Base-by-base conservation (phyloP, 2,329 filamentous ascomycete genomes). In the Fusarium sp. region DNA sequence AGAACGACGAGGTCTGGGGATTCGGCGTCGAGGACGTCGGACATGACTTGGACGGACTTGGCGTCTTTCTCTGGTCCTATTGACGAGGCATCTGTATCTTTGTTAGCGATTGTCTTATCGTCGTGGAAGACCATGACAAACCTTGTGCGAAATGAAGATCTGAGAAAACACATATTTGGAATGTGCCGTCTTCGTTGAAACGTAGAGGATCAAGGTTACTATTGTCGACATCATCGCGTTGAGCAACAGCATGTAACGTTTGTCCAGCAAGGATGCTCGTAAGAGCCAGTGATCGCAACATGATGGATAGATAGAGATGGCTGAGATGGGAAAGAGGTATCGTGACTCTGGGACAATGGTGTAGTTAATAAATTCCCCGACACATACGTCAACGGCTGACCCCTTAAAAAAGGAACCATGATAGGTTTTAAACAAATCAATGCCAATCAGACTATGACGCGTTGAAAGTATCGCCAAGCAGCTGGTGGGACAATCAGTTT, bases 1-100 rank as follows among this genome's bases (percentile, higher is more conserved):
- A 92, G 76, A 3, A 93, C 86, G 1, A 90, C 89, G 0, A 93
- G 81, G 32, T 88, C 82, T 0, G 87, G 85, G 0, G 53, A 44
- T 37, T 75, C 73, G 6, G 53, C 65, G 58, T 81, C 78, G 0
- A 83, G 75, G 16, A 83, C 67, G 6, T 67, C 65, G 10, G 77
- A 70, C 18, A 83, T 76, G 6, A 83, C 80, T n/a, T 72, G 70
- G 45, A 78, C 71, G 2, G 80, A 77, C 18, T 75, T 74, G 47
- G 76, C 59, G 65, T 83, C 81, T 59, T 83, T 80, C 24, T 76
- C 70, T 3, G 80, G 79, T 0, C 81, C 81, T 53, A 45, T 54
- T 13, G 65, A 57, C 2, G 65, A 73, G 8, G 66, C 46, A 27
- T 70, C 72, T 74, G 0, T 3, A 3, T 18, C 2, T 46, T 46